Conservation (phyloP, 805 yeast genomes). For the Hemisphaericaspora nanyangensis region DNA sequence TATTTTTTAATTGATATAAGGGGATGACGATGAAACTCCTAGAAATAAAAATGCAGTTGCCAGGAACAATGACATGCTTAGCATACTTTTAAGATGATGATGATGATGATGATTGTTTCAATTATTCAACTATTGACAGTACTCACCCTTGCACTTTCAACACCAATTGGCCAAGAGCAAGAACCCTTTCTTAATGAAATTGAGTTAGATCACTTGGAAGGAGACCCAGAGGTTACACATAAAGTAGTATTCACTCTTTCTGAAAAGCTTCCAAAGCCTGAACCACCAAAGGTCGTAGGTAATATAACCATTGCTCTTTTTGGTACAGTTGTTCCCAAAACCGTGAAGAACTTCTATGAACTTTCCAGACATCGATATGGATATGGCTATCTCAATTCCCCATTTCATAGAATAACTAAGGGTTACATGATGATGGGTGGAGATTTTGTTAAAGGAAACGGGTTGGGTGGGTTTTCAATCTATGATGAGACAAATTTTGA, state of each 20-base stretch:
- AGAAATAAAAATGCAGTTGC: too few species aligned
- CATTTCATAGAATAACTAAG: slow-evolving; percentile 38
- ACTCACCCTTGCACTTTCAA: too few species aligned
- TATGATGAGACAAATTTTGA: slow-evolving; percentile 32
- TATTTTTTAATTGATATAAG: too few species aligned
- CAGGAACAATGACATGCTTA: too few species aligned
- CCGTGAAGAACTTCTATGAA: slow-evolving; percentile 34
- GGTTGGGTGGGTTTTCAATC: slow-evolving; percentile 83
- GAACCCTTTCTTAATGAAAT: too few species aligned
- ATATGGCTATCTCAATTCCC: slow-evolving; percentile 68
- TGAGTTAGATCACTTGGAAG: too few species aligned
- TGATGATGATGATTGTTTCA: background rate
- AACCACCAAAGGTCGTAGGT: slow-evolving; percentile 29
- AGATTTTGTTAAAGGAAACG: slow-evolving; percentile 46
- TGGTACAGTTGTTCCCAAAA: slow-evolving; percentile 58
- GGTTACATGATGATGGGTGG: slow-evolving; percentile 41
- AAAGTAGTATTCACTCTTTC: slow-evolving; percentile 38
- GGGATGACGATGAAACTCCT: too few species aligned
- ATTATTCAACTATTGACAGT: background rate
- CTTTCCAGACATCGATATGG: slow-evolving; percentile 25
- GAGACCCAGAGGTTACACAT: slow-evolving; percentile 51
- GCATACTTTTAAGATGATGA: too few species aligned
- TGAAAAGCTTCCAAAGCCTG: slow-evolving; percentile 16
- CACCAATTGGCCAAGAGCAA: too few species aligned
- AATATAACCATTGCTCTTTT: slow-evolving; percentile 56